These are phyloP conservation scores for Rutstroemia sp. DNA, from an alignment of 2,329 filamentous ascomycete genomes.

Conservation along the genomic window DNA sequence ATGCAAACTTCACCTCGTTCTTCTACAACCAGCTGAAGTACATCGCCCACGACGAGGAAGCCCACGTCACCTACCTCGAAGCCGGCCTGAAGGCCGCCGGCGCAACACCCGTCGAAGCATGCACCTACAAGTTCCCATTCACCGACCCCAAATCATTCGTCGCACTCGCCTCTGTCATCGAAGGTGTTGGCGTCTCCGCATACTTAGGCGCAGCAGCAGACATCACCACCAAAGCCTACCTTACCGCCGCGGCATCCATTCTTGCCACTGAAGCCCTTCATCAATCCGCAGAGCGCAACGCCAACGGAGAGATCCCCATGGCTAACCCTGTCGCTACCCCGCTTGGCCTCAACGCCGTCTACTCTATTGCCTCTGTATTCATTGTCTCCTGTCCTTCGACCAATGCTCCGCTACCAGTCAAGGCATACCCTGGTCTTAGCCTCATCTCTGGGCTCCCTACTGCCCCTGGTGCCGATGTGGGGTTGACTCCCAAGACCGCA, in stretches of 20 bases:
- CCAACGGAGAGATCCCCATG: slow-evolving; percentile 43
- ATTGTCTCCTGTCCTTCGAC: slow-evolving; percentile 48
- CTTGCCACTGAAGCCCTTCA: slow-evolving; percentile 61
- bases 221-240: slow-evolving; percentile 49
- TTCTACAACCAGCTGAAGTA: slow-evolving; percentile 52
- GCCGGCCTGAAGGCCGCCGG: slow-evolving; percentile 38
- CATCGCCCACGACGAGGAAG: slow-evolving; percentile 48
- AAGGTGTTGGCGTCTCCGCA: slow-evolving; percentile 50
- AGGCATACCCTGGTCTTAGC: slow-evolving; percentile 47
- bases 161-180: slow-evolving; percentile 45
- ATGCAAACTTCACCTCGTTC: slow-evolving; percentile 40
- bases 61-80: slow-evolving; percentile 51
- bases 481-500: slow-evolving; percentile 22
- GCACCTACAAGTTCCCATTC: slow-evolving; percentile 49
- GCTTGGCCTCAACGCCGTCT: slow-evolving; percentile 51
- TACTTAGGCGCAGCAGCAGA: slow-evolving; percentile 56
- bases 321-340: slow-evolving; percentile 54
- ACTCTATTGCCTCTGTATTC: slow-evolving; percentile 55
- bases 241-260: slow-evolving; percentile 56
- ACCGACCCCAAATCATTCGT: slow-evolving; percentile 43
- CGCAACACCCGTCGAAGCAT: slow-evolving; percentile 45
- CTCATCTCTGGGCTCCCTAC: slow-evolving; percentile 22
- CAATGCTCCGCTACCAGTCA: slow-evolving; percentile 51
- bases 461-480: slow-evolving; percentile 16
- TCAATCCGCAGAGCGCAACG: slow-evolving; percentile 50